Evolutionary conservation across 768 basidiomycete species (phyloP).

Genomic region (Amanita polypyramis): DNA sequence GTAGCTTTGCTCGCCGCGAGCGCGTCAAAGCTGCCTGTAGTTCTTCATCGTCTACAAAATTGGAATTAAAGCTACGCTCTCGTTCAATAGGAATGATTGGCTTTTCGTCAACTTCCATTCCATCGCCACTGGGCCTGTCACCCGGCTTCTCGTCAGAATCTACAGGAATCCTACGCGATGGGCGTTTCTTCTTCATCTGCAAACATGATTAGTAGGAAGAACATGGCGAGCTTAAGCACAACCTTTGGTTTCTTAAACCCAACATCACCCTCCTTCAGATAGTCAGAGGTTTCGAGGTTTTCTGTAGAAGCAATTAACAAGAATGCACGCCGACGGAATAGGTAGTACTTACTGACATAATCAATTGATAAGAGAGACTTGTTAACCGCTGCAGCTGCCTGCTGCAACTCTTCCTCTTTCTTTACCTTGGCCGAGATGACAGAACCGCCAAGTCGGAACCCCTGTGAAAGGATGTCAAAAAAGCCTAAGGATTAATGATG

Average conservation of each 20-base stretch:
- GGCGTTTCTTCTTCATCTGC: slow-evolving; percentile 90
- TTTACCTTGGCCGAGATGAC: slow-evolving; percentile 28
- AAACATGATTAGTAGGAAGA: slow-evolving; percentile 6
- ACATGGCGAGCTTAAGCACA: slow-evolving; percentile 32
- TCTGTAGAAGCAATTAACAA: slow-evolving; percentile 33
- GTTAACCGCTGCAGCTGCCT: slow-evolving; percentile 56
- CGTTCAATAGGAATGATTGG: slow-evolving; percentile 45
- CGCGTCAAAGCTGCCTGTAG: slow-evolving; percentile 88
- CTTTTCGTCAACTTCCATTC: slow-evolving; percentile 76
- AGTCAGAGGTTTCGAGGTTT: slow-evolving; percentile 80
- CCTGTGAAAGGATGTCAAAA: slow-evolving; percentile 32
- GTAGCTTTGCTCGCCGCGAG: slow-evolving; percentile 71
- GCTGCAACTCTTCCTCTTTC: slow-evolving; percentile 36
- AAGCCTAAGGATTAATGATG: not conserved
- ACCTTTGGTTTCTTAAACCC: slow-evolving; percentile 96
- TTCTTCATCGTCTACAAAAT: slow-evolving; percentile 98
- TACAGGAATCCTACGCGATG: slow-evolving; percentile 54
- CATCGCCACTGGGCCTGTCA: slow-evolving; percentile 29
- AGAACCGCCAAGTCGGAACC: slow-evolving; percentile 76
- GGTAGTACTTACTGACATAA: slow-evolving; percentile 64
- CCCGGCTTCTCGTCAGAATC: slow-evolving; percentile 34
- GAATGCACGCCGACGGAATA: not conserved
- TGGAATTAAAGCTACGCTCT: slow-evolving; percentile 66
- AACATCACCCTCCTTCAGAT: slow-evolving; percentile 81
- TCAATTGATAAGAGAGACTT: slow-evolving; percentile 78